Conservation (phyloP, 2,329 filamentous ascomycete genomes). For the Ceratocystis huliohia region DNA sequence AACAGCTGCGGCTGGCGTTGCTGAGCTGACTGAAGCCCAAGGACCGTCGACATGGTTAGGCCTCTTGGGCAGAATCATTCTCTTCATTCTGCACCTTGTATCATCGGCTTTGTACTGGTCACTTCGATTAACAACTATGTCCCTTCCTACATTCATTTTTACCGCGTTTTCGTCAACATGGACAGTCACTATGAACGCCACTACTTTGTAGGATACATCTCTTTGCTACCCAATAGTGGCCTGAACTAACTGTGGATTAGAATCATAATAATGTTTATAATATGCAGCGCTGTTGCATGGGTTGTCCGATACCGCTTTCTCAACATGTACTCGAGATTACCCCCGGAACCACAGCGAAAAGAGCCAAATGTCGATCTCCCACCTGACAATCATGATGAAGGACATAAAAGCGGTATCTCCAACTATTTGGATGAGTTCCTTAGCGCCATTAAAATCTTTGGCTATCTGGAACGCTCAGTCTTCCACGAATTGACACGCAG, state of each 20-base stretch:
- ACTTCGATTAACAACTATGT: constrained; percentile 76
- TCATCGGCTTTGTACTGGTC: constrained; percentile 60
- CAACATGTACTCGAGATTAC: constrained; percentile 90
- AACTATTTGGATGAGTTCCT: constrained; percentile 97
- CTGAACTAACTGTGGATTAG: constrained; percentile 30
- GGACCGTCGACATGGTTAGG: constrained; percentile 43
- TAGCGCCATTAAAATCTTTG: constrained; percentile 97
- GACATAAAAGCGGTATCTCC: constrained; percentile 78
- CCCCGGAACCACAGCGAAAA: constrained; percentile 88
- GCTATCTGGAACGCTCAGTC: constrained; percentile 87
- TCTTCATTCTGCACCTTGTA: constrained; percentile 42
- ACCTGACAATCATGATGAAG: constrained; percentile 80
- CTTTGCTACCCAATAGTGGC: no score
- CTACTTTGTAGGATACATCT: constrained; percentile 57
- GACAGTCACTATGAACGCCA: constrained; percentile 98
- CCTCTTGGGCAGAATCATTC: constrained; percentile 41
- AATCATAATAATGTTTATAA: constrained; percentile 60
- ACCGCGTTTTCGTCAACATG: constrained; percentile 80
- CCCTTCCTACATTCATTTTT: constrained; percentile 78
- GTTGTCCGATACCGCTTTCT: constrained; percentile 89
- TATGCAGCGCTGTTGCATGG: constrained; percentile 83
- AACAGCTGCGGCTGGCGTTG: constrained; percentile 14
- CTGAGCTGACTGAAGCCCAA: constrained; percentile 15
- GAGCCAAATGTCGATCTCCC: constrained; percentile 93
- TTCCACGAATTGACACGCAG: constrained; percentile 95